Evolutionary conservation across 2,329 filamentous ascomycete genomes (phyloP).

Genomic region (Kalmusia sp.): DNA sequence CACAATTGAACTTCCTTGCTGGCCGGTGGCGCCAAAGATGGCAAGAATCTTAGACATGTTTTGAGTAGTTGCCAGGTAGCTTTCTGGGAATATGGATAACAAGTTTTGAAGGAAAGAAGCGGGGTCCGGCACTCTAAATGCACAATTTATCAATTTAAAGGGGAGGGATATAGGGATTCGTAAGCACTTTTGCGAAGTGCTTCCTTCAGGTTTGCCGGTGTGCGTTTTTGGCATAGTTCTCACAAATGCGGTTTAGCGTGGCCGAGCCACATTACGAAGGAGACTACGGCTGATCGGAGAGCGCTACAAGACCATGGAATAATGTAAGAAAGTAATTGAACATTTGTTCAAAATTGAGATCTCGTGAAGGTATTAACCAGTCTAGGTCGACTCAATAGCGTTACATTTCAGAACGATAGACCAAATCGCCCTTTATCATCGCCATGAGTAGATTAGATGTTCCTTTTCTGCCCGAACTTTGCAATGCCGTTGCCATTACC

Average conservation of each 20-base stretch:
- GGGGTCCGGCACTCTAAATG: conserved; percentile 1
- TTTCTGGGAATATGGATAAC: conserved; percentile 4
- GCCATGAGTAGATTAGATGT: too few relatives aligned
- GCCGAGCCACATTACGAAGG: background rate
- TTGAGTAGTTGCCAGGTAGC: conserved; percentile 1
- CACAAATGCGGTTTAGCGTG: background rate
- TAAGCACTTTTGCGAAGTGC: conserved; percentile 6
- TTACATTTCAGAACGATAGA: too few relatives aligned
- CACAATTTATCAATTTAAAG: conserved; percentile 11
- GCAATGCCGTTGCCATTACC: too few relatives aligned
- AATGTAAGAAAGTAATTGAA: too few relatives aligned
- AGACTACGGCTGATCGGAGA: background rate
- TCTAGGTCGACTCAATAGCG: too few relatives aligned
- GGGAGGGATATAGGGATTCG: background rate
- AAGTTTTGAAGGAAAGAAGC: conserved; percentile 14
- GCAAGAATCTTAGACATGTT: conserved; percentile 36
- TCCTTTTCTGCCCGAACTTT: too few relatives aligned
- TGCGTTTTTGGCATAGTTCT: background rate
- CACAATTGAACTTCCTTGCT: conserved; percentile 60
- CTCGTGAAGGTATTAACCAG: too few relatives aligned
- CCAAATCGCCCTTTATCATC: too few relatives aligned
- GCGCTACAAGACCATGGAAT: background rate
- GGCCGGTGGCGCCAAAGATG: conserved; percentile 61
- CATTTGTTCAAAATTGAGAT: too few relatives aligned
- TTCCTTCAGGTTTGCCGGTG: conserved; percentile 4